These are phyloP conservation scores for Trametes cinnabarina DNA, from an alignment of 768 basidiomycete species.

Conservation along the genomic window DNA sequence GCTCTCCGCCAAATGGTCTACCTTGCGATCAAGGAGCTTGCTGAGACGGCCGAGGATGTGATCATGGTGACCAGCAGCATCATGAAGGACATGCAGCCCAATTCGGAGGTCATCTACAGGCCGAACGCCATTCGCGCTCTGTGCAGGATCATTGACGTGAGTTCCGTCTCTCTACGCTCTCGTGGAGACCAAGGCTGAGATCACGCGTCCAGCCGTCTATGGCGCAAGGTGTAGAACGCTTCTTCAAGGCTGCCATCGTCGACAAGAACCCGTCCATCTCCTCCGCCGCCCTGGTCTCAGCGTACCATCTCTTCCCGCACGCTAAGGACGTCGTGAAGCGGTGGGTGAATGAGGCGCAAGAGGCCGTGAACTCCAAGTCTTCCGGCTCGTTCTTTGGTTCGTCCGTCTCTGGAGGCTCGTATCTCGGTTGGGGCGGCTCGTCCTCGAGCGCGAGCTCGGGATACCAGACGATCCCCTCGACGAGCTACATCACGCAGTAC, in stretches of 20 bases:
- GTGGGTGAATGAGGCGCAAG: conserved; percentile 99
- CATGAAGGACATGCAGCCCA: conserved; percentile 99
- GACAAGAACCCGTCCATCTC: conserved; percentile 95
- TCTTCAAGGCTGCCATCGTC: conserved; percentile 99
- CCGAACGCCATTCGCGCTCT: conserved; percentile 97
- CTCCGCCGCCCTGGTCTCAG: conserved; percentile 93
- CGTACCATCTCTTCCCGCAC: conserved; percentile 92
- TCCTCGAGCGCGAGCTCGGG: conserved; percentile 48
- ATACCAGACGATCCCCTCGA: conserved; percentile 79
- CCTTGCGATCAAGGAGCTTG: conserved; percentile 96
- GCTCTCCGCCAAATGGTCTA: conserved; percentile 98
- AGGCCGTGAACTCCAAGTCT: conserved; percentile 89
- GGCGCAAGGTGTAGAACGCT: conserved; percentile 97
- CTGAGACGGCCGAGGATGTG: conserved; percentile 94
- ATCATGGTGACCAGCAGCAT: conserved; percentile 99
- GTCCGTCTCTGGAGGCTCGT: conserved; percentile 46
- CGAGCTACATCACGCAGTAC: conserved; percentile 94
- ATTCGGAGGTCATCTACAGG: conserved; percentile 96
- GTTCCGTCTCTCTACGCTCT: conserved; percentile 32
- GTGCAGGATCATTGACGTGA: conserved; percentile 94
- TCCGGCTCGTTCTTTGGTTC: conserved; percentile 64
- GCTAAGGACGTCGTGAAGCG: conserved; percentile 96
- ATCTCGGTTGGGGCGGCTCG: conserved; percentile 71
- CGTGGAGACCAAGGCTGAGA: not conserved
- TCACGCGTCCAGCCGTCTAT: conserved; percentile 76